phyloP scores from a whole-genome alignment of 2,329 filamentous ascomycete species.

The Cladophialophora chaetospira region DNA sequence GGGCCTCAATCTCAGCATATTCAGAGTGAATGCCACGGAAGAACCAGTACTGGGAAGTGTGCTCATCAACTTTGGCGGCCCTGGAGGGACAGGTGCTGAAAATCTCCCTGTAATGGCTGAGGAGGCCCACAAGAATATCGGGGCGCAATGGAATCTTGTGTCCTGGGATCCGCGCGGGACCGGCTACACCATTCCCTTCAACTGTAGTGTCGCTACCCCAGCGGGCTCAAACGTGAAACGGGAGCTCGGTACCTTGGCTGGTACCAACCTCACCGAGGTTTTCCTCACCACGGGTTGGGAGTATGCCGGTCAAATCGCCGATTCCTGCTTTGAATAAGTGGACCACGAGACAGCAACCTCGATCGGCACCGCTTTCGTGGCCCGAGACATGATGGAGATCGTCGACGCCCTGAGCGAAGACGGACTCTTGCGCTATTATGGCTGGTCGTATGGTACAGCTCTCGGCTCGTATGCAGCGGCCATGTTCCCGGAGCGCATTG shows the following conservation, averaged over 20 bases:
- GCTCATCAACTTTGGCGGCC: conserved; percentile 41
- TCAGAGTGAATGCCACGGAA: conserved; percentile 35
- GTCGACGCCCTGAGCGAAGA: conserved; percentile 14
- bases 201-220: too few species aligned
- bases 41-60: conserved; percentile 38
- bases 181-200: too few species aligned
- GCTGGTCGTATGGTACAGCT: conserved; percentile 36
- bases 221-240: neutral
- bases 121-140: conserved; percentile 10
- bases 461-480: conserved; percentile 33
- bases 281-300: neutral
- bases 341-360: conserved; percentile 7
- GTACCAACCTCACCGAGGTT: neutral
- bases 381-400: conserved; percentile 42
- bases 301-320: neutral
- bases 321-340: neutral
- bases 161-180: conserved; percentile 29
- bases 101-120: conserved; percentile 3
- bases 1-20: conserved; percentile 35
- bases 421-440: conserved; percentile 39
- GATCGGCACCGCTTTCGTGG: conserved; percentile 47
- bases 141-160: conserved; percentile 29
- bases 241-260: neutral
- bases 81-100: conserved; percentile 28
- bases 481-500: conserved; percentile 29